Base-by-base conservation (phyloP, 2,329 filamentous ascomycete genomes). In the Westerdykella sp. region DNA sequence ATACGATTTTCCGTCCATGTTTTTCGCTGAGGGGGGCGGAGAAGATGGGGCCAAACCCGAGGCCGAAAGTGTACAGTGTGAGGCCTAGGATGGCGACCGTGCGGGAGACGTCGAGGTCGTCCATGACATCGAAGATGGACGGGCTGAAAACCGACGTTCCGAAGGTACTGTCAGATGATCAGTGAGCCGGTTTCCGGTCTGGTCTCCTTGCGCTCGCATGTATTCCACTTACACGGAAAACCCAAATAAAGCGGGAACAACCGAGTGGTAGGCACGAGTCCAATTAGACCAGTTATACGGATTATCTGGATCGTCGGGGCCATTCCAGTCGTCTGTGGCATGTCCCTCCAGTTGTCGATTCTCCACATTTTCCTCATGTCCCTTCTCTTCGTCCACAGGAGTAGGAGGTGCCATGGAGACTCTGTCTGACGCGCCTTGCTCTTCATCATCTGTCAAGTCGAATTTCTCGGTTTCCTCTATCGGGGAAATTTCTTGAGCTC, bases 11-110 rank as follows among this genome's bases (percentile, higher is more conserved):
- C 1, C 81, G 69, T 2, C 81, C 81, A 28, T 76, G 63, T 0
- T 70, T 74, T 55, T 84, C 81, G 39, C 75, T 80, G 0, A 82
- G 54, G 0, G 80, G 81, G 0, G 79, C 78, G 9, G 76, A 76
- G 12, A 81, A 48, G 39, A 83, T 64, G 6, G 81, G 81, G 0
- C 80, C 81, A 13, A 82, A 67, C 3, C 69, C 78, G 0, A 84
- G 69, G 0, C 79, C 80, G 9, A 83, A 62, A 5, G 80, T 74
- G 57, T 81, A 85, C 5, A 81, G 59, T 0, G 80, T 75, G 1
- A 84, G 60, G 0, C 77, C 76, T 0, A 84, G 63, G n/a, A 84
- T 66, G 0, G 80, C 76, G 6, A 73, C 69, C 1, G 77, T 81
- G 39, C 71, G 69, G 12, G 70, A 72, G 11, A 82, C 70, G 36